Base-by-base conservation (phyloP, 768 basidiomycete species). In the Russula dissimulans region DNA sequence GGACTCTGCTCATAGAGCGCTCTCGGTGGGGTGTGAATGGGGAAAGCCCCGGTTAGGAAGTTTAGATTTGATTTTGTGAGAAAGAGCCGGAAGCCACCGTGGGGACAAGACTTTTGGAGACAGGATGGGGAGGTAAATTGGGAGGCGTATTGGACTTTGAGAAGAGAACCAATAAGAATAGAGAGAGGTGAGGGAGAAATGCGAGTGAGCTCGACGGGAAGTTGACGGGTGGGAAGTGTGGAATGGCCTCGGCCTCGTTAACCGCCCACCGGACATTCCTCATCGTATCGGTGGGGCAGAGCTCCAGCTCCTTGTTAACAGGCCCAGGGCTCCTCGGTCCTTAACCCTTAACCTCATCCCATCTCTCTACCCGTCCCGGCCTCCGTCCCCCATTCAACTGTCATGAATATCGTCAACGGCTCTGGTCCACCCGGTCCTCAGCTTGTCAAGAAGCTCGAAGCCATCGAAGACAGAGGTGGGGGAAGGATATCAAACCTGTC, bases 401-500 rank as follows among this genome's bases (percentile, higher is more conserved):
- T 15, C 47, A 66, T 66, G 65, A 64, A 64, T 50, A 39, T 66
- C 42, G 49, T 61, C 55, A 67, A 67, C 29, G 65, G 65, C 61
- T n/a, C 49, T n/a, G 31, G 26, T 17, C 50, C 46, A 32, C 44
- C 61, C 44, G 56, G 48, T 17, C 43, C 57, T 43, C 56, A 53
- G 31, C 57, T 54, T 32, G 76, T 85, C 65, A 84, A 80, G 76
- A 87, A 86, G 71, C 78, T 81, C 65, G 84, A 87, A 66, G 84
- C 78, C 44, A 63, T 69, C 49, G 81, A 83, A 58, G 78, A 77
- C 31, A 68, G 68, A 65, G 69, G 68, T 44, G 61, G 67, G 52
- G 62, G 57, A 15, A 89, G 51, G 87, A 88, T 68, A 69, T 81
- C 38, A 91, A 90, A 69, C 84, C 88, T n/a, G 75, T 76, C 36